phyloP scores from a whole-genome alignment of 2,329 filamentous ascomycete species.

The Fusarium chlamydosporum region DNA sequence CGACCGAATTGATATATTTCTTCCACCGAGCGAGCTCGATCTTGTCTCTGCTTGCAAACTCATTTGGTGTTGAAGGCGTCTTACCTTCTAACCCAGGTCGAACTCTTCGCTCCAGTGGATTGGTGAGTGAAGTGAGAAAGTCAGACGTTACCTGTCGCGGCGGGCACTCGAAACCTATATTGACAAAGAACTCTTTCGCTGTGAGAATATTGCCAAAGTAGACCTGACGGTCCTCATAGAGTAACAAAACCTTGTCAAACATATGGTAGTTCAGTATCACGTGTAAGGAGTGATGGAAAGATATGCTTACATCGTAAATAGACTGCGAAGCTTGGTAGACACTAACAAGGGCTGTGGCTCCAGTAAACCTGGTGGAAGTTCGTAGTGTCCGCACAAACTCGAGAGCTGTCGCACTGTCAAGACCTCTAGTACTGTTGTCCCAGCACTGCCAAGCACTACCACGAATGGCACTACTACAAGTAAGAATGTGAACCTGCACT shows the following conservation, averaged over 20 bases:
- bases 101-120: slow-evolving; percentile 53
- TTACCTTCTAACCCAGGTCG: slow-evolving; percentile 52
- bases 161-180: slow-evolving; percentile 69
- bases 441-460: slow-evolving; percentile 69
- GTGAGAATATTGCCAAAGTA: slow-evolving; percentile 55
- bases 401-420: slow-evolving; percentile 76
- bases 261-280: slow-evolving; percentile 45
- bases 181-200: slow-evolving; percentile 50
- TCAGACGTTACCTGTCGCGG: slow-evolving; percentile 75
- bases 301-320: slow-evolving; percentile 43
- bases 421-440: slow-evolving; percentile 76
- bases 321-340: slow-evolving; percentile 72
- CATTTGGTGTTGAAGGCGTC: slow-evolving; percentile 55
- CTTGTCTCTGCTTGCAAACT: slow-evolving; percentile 52
- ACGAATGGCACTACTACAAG: neutral
- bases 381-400: slow-evolving; percentile 75
- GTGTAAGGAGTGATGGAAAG: too few relatives aligned
- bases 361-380: slow-evolving; percentile 70
- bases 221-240: slow-evolving; percentile 77
- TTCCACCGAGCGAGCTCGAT: neutral
- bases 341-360: slow-evolving; percentile 70
- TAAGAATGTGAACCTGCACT: neutral
- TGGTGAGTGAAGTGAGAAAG: slow-evolving; percentile 72
- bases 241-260: slow-evolving; percentile 77
- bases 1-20: neutral